These are phyloP conservation scores for Polychytrium aggregatum DNA, from an alignment of 192 early-diverging fungal species.

Conservation along the genomic window DNA sequence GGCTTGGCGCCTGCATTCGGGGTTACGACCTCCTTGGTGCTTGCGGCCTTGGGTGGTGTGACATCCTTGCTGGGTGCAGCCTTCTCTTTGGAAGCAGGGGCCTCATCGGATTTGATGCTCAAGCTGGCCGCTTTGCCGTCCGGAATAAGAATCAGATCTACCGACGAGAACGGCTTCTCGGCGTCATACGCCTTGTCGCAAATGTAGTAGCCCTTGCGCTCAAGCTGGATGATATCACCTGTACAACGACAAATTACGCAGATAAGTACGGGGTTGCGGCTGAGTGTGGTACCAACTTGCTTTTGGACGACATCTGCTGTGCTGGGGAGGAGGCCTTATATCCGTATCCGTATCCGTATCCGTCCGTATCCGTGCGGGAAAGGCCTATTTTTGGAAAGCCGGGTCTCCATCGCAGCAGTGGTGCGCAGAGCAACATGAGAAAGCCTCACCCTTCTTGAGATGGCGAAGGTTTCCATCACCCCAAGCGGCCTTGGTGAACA, in stretches of 20 bases:
- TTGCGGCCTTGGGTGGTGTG: constrained; percentile 1
- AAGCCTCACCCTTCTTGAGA: constrained; percentile 33
- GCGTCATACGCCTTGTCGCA: constrained; percentile 51
- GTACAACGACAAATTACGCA: too few relatives aligned
- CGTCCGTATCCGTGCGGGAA: too few relatives aligned
- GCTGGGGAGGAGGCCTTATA: too few relatives aligned
- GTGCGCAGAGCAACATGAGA: too few relatives aligned
- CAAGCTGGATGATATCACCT: constrained; percentile 92
- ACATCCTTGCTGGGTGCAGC: constrained; percentile 8
- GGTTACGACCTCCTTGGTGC: constrained; percentile 11
- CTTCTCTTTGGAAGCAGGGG: constrained; percentile 1
- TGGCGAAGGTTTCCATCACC: constrained; percentile 35
- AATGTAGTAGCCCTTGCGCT: constrained; percentile 93
- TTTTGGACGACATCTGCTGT: too few relatives aligned
- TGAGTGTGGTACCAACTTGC: too few relatives aligned
- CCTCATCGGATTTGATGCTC: constrained; percentile 22
- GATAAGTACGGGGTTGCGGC: too few relatives aligned
- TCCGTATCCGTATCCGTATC: too few relatives aligned
- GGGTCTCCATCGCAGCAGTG: too few relatives aligned
- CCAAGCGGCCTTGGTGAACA: constrained; percentile 53
- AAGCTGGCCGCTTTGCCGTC: constrained; percentile 72
- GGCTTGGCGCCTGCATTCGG: constrained; percentile 2
- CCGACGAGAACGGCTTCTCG: constrained; percentile 34
- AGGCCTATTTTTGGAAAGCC: too few relatives aligned
- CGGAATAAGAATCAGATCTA: constrained; percentile 77